A percentile compares a stretch with the other conserved stretches of the same genome.
These are phyloP conservation scores for Plasmodium knowlesi DNA, from an alignment of 169 alveolate species.

Conservation along the genomic window DNA sequence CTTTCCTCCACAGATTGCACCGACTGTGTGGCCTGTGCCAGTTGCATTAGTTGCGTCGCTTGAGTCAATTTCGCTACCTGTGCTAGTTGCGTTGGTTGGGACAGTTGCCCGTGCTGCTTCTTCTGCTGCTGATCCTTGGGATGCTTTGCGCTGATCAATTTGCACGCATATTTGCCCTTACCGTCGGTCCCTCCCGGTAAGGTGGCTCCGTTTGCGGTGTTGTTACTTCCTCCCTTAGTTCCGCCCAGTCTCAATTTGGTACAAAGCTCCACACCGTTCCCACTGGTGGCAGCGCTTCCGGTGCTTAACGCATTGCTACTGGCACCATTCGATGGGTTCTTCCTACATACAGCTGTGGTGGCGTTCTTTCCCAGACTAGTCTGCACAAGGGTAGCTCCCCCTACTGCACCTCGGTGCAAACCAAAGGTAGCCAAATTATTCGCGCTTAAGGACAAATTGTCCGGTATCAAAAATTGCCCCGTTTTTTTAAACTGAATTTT, in stretches of 20 bases:
- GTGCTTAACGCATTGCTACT: neutral
- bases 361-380: neutral
- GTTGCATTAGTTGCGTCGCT: neutral
- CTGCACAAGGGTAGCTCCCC: neutral
- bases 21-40: neutral
- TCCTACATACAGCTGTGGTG: neutral
- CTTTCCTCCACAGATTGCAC: neutral
- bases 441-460: conserved; percentile 16
- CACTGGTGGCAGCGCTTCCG: neutral
- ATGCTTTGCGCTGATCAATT: neutral
- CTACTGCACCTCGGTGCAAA: neutral
- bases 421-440: neutral
- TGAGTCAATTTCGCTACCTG: neutral
- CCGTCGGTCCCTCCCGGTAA: neutral
- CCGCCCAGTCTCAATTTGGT: neutral
- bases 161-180: conserved; percentile 11
- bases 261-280: neutral
- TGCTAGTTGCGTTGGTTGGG: neutral
- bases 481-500: conserved; percentile 73
- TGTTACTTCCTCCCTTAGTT: neutral
- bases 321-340: neutral
- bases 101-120: neutral
- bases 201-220: neutral
- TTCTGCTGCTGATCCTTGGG: conserved; percentile 14
- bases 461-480: conserved; percentile 72